Percentiles rank a stretch among this genome's conserved stretches.
phyloP scores from a whole-genome alignment of 208 protist species.

The Trypanosoma scelopori region DNA sequence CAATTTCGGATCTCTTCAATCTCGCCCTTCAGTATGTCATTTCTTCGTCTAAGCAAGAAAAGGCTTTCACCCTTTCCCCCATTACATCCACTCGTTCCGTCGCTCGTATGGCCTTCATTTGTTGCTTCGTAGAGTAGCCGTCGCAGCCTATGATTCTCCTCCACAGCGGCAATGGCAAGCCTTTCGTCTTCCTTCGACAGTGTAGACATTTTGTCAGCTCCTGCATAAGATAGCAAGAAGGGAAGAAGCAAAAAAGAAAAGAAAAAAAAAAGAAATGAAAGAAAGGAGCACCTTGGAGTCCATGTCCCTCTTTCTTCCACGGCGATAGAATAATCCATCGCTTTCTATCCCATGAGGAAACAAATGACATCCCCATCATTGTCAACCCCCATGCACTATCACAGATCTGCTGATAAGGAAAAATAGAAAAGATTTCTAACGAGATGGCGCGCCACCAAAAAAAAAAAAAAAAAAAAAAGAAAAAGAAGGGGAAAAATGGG shows the following conservation, averaged over 20 bases:
- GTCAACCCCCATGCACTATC: background rate
- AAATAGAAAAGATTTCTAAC: no score
- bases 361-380: background rate
- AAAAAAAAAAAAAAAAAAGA: no score
- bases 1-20: slow-evolving; percentile 56
- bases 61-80: slow-evolving; percentile 19
- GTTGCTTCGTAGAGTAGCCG: slow-evolving; percentile 10
- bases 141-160: slow-evolving; percentile 28
- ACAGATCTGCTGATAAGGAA: background rate
- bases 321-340: no score
- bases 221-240: background rate
- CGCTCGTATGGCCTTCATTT: slow-evolving; percentile 1
- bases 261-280: slow-evolving; percentile 16
- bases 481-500: no score
- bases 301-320: no score
- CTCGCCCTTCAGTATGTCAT: slow-evolving; percentile 53
- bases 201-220: slow-evolving; percentile 7
- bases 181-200: slow-evolving; percentile 25
- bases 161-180: slow-evolving; percentile 26
- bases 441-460: no score
- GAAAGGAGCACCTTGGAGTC: background rate
- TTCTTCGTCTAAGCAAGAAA: slow-evolving; percentile 40
- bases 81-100: slow-evolving; percentile 1
- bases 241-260: slow-evolving; percentile 18
- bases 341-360: background rate